phyloP scores from a whole-genome alignment of 257 asterid species.

The Scutellaria minor region DNA sequence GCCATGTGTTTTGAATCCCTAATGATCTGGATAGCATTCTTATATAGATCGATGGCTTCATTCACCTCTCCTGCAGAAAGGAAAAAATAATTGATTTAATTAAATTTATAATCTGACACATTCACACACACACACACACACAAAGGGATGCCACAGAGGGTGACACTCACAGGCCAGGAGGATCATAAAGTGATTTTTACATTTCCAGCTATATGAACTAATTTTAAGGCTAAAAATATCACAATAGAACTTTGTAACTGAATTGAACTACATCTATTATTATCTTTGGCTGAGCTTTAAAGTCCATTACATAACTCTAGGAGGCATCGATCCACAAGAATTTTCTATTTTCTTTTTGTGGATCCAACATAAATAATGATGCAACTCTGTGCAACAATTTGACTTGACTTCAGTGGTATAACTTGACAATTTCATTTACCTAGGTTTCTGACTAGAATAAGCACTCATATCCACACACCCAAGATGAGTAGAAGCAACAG shows the following conservation, averaged over 20 bases:
- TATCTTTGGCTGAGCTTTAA: constrained; percentile 18
- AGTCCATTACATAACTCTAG: constrained; percentile 20
- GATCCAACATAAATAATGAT: constrained; percentile 5
- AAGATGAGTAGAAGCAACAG: constrained; percentile 6
- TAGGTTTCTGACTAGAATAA: not conserved
- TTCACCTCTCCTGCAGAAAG: constrained; percentile 61
- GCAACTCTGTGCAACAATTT: constrained; percentile 21
- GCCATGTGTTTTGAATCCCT: constrained; percentile 56
- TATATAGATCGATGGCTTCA: constrained; percentile 79
- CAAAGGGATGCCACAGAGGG: not conserved
- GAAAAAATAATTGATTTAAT: not conserved
- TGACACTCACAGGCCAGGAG: constrained; percentile 29
- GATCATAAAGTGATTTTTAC: not conserved
- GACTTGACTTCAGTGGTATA: constrained; percentile 10
- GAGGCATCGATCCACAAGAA: constrained; percentile 7
- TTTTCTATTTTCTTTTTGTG: constrained; percentile 14
- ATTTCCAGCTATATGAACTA: not conserved
- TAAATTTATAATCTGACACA: not conserved
- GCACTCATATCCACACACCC: not conserved
- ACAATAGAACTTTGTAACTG: not conserved
- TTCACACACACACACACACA: too few relatives aligned
- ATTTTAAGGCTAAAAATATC: constrained; percentile 10
- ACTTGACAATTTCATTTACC: not conserved
- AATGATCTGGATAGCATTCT: constrained; percentile 57
- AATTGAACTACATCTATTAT: not conserved